phyloP scores from a whole-genome alignment of 176 grass and related monocot genomes.

The Hordeum marinum region DNA sequence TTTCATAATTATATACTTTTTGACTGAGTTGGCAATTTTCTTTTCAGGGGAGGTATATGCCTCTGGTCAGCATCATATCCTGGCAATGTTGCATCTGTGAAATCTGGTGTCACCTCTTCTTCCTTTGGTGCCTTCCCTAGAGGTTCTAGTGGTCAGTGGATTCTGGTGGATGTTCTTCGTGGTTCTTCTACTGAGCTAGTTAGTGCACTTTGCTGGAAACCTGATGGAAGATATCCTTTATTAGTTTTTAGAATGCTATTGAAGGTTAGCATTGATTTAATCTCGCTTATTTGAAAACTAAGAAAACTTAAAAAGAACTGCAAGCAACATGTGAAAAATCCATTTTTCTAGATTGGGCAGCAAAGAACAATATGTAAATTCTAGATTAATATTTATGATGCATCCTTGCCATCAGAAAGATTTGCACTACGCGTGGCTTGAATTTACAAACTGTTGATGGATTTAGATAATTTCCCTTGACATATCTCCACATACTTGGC shows the following conservation, averaged over 20 bases:
- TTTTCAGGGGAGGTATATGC: slow-evolving; percentile 77
- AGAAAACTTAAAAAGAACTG: not conserved
- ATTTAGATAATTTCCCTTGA: slow-evolving; percentile 50
- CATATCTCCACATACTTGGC: slow-evolving; percentile 76
- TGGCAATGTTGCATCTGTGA: slow-evolving; percentile 66
- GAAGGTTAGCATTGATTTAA: slow-evolving; percentile 13
- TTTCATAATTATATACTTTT: slow-evolving; percentile 8
- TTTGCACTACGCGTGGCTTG: not conserved
- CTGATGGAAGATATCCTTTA: slow-evolving; percentile 96
- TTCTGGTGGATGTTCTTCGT: slow-evolving; percentile 78
- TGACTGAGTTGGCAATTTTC: not conserved
- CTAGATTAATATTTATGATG: not conserved
- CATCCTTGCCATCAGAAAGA: not conserved
- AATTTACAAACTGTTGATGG: slow-evolving; percentile 8
- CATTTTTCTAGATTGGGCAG: not conserved
- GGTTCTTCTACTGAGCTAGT: slow-evolving; percentile 52
- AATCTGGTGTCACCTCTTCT: slow-evolving; percentile 49
- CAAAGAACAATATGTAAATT: not conserved
- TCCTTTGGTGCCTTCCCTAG: slow-evolving; percentile 59
- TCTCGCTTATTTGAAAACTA: not conserved
- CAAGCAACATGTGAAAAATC: not conserved
- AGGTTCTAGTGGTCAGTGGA: slow-evolving; percentile 63
- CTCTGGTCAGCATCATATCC: slow-evolving; percentile 97
- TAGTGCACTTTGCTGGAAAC: slow-evolving; percentile 77
- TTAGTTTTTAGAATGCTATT: slow-evolving; percentile 8